These are phyloP conservation scores for Casuarina glauca DNA, from an alignment of 306 rosid genomes.

Conservation along the genomic window DNA sequence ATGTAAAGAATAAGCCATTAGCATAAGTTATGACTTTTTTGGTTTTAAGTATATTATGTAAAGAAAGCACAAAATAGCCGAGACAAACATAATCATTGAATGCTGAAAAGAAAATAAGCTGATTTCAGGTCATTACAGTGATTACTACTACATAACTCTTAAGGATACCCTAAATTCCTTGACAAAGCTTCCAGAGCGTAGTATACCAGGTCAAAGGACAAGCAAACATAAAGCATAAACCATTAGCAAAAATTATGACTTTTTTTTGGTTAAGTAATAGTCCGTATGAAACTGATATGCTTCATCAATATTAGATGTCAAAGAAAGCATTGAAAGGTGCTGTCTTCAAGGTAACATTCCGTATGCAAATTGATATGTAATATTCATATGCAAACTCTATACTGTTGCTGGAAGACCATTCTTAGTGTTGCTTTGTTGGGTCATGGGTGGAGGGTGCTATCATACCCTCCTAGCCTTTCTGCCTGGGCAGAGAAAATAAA, in stretches of 20 bases:
- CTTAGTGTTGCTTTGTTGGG: not conserved
- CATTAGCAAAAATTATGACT: too few relatives aligned
- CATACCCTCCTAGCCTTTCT: not conserved
- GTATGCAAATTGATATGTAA: too few relatives aligned
- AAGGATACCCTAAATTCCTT: too few relatives aligned
- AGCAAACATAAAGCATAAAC: too few relatives aligned
- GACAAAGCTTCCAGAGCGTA: too few relatives aligned
- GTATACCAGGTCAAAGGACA: too few relatives aligned
- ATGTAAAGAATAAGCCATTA: not conserved
- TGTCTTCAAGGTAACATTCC: not conserved
- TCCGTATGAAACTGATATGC: not conserved
- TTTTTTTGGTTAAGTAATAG: too few relatives aligned
- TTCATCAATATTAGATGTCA: not conserved
- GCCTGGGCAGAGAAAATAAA: not conserved
- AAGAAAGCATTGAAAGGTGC: not conserved
- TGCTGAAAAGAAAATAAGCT: too few relatives aligned
- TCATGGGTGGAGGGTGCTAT: too few relatives aligned
- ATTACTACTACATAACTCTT: too few relatives aligned
- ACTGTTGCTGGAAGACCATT: not conserved
- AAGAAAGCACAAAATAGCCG: not conserved
- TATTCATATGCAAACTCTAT: not conserved
- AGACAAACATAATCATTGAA: too few relatives aligned
- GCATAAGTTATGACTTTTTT: not conserved
- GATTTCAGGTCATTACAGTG: too few relatives aligned
- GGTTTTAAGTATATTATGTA: not conserved